Evolutionary conservation across 2,329 filamentous ascomycete species (phyloP).

Genomic region (Venturia pyrina): DNA sequence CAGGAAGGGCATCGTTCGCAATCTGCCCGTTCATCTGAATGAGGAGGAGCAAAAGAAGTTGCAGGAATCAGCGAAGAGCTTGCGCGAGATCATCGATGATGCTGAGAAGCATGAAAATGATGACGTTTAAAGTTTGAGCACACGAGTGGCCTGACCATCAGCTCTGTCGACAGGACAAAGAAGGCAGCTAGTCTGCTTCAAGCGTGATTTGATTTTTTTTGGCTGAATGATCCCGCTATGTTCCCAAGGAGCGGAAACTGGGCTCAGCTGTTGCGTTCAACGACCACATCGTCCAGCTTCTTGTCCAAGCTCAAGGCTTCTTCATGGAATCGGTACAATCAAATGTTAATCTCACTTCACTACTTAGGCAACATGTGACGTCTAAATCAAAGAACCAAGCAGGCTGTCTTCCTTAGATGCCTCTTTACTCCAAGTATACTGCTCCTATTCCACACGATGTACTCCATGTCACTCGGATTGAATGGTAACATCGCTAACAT

Average conservation of each 20-base stretch:
- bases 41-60: slow-evolving; percentile 25
- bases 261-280: neutral
- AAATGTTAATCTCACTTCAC: neutral
- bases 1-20: slow-evolving; percentile 34
- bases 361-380: neutral
- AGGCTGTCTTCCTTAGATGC: no score
- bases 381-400: neutral
- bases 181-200: neutral
- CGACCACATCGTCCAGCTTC: neutral
- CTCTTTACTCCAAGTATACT: neutral
- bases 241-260: neutral
- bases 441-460: neutral
- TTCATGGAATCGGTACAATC: neutral
- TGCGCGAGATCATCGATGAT: slow-evolving; percentile 28
- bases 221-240: neutral
- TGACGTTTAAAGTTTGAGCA: neutral
- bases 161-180: neutral
- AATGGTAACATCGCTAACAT: neutral
- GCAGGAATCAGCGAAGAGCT: slow-evolving; percentile 24
- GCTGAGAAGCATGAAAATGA: slow-evolving; percentile 21
- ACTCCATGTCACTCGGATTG: no score
- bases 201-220: no score
- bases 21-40: slow-evolving; percentile 26
- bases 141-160: neutral
- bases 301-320: neutral